Evolutionary conservation across 2,329 filamentous ascomycete species (phyloP).

Genomic region (Fusarium torreyae): DNA sequence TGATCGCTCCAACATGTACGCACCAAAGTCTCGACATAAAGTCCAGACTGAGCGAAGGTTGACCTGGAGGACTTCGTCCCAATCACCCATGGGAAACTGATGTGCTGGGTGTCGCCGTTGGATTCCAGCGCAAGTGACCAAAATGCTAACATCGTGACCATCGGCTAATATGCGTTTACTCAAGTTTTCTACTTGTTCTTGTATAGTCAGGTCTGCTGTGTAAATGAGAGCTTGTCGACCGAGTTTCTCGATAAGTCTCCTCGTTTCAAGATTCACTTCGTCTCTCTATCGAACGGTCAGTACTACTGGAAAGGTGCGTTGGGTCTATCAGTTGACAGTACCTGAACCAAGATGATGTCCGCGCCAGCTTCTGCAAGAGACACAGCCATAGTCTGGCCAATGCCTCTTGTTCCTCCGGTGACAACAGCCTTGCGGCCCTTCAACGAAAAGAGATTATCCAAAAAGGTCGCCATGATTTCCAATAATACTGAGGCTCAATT

Average conservation of each 20-base stretch:
- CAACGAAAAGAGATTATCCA: conserved; percentile 64
- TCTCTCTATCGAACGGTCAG: conserved; percentile 52
- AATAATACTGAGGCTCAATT: no score
- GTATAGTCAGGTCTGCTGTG: conserved; percentile 76
- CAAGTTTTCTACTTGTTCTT: conserved; percentile 71
- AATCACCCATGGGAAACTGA: conserved; percentile 82
- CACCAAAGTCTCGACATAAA: conserved; percentile 81
- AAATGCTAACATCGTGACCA: conserved; percentile 77
- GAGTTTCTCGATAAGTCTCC: conserved; percentile 72
- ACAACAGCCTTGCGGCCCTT: conserved; percentile 69
- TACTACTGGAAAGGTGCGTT: not conserved
- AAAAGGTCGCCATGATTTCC: not conserved
- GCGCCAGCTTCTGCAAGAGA: conserved; percentile 73
- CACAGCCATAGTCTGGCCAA: conserved; percentile 70
- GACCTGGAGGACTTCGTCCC: conserved; percentile 83
- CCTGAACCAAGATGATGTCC: conserved; percentile 69
- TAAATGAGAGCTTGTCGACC: conserved; percentile 78
- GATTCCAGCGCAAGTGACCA: conserved; percentile 90
- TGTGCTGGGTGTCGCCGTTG: conserved; percentile 83
- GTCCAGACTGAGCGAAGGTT: conserved; percentile 88
- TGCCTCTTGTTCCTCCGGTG: conserved; percentile 71
- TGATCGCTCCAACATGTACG: conserved; percentile 78
- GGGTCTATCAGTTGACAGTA: conserved; percentile 40
- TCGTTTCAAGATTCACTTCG: conserved; percentile 65
- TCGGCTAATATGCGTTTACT: conserved; percentile 71